Base-by-base conservation (phyloP, 176 grass and related monocot species). In the Zizania latifolia region DNA sequence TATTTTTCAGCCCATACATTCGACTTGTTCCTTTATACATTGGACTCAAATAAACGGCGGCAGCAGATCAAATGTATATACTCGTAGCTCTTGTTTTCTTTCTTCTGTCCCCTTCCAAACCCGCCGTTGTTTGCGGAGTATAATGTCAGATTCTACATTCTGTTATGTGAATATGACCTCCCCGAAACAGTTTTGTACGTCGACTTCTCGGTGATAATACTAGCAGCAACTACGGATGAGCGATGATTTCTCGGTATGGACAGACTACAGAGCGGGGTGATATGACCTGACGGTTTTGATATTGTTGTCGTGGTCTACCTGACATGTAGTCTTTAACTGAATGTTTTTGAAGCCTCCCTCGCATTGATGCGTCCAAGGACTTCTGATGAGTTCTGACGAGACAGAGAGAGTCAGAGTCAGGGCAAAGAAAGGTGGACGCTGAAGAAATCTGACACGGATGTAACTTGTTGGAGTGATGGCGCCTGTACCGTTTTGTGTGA, bases 51-150 rank as follows among this genome's bases (percentile, higher is more conserved):
- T 87, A 87, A 87, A 16, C 16, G 5, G 71, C 57, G 45, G 79
- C 79, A 36, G 79, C 62, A 59, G 65, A 70, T 32, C 30, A 55
- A 63, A 78, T 78, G 85, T 87, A 82, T 77, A 87, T 82, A 78
- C 14, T 12, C 10, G 30, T 77, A 75, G 60, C 27, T 55, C 72
- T 77, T 31, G 16, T 3, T 48, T 45, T 30, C 8, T 54, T 39
- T 22, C 9, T 28, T 24, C 6, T 1, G 10, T 59, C 0, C 0
- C 10, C n/a, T 3, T 32, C 16, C 23, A 58, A 11, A 9, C 40
- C 23, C 32, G 23, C 9, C n/a, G n/a, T n/a, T n/a, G n/a, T n/a
- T 31, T 2, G 5, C 33, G 39, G 58, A 63, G 40, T 48, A 2
- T 10, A 51, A 2, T 70, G 21, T 17, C 17, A 26, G 27, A 45